A percentile compares a stretch with the other conserved stretches of the same genome.
Evolutionary conservation across 345 rosid species (phyloP).

Genomic region (Acer negundo): DNA sequence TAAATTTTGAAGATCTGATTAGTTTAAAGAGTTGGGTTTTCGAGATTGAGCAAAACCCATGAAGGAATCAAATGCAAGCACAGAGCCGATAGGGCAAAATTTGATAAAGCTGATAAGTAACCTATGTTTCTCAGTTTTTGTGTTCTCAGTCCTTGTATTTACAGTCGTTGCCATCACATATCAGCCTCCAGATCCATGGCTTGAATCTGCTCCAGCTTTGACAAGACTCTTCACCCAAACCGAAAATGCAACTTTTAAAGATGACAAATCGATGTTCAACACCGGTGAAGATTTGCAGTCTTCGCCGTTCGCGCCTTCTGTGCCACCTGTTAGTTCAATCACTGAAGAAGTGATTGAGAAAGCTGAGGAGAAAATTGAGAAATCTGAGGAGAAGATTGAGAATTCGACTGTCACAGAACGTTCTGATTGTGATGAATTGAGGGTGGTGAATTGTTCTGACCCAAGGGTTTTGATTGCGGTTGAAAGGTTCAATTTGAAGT

Average conservation of each 20-base stretch:
- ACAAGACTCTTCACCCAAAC: slow-evolving; percentile 68
- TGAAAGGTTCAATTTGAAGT: slow-evolving; percentile 77
- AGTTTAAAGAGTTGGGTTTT: not conserved
- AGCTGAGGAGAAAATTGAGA: slow-evolving; percentile 45
- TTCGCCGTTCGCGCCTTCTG: slow-evolving; percentile 15
- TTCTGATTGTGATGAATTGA: slow-evolving; percentile 49
- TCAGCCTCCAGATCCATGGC: slow-evolving; percentile 98
- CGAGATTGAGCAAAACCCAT: slow-evolving; percentile 16
- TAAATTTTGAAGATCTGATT: slow-evolving; percentile 18
- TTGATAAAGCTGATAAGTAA: slow-evolving; percentile 79
- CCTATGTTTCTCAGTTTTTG: slow-evolving; percentile 91
- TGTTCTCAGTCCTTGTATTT: slow-evolving; percentile 76
- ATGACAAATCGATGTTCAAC: slow-evolving; percentile 63
- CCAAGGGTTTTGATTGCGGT: slow-evolving; percentile 64
- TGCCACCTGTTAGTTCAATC: slow-evolving; percentile 35
- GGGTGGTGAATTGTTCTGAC: slow-evolving; percentile 78
- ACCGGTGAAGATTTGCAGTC: slow-evolving; percentile 80
- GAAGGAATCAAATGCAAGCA: slow-evolving; percentile 63
- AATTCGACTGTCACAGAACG: slow-evolving; percentile 33
- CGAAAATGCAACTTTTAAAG: slow-evolving; percentile 81
- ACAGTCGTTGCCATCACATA: slow-evolving; percentile 86
- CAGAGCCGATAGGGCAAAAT: slow-evolving; percentile 82
- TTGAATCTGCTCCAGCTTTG: slow-evolving; percentile 84
- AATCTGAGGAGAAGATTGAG: slow-evolving; percentile 41
- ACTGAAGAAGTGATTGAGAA: slow-evolving; percentile 51